These are phyloP conservation scores for Coccinonectria pachysandricola DNA, from an alignment of 2,329 filamentous ascomycete species.

Conservation along the genomic window DNA sequence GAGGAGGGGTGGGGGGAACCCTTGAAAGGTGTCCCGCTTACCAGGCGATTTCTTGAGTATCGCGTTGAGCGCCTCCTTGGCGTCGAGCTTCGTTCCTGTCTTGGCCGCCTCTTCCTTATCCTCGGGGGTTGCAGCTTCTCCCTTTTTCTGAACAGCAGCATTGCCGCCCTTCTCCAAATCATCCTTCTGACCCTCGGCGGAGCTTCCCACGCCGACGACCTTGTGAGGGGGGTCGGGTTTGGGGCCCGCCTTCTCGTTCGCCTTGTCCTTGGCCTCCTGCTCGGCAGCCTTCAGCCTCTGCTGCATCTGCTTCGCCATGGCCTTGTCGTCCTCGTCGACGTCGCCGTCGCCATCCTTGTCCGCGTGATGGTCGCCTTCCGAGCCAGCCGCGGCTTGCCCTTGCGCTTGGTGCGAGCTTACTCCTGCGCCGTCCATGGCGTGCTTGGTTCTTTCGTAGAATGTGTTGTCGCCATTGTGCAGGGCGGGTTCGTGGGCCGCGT, in stretches of 20 bases:
- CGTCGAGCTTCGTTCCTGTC: constrained; percentile 49
- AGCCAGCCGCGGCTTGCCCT: no score
- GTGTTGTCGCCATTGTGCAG: constrained; percentile 34
- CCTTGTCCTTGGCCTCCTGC: constrained; percentile 56
- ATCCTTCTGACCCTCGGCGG: constrained; percentile 40
- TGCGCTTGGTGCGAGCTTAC: no score
- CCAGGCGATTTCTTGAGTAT: constrained; percentile 80
- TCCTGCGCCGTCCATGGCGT: constrained; percentile 45
- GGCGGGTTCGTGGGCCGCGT: constrained; percentile 38
- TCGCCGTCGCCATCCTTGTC: constrained; percentile 46
- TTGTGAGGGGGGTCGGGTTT: constrained; percentile 48
- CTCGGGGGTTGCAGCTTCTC: constrained; percentile 3
- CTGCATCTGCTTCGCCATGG: constrained; percentile 40
- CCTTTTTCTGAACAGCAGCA: constrained; percentile 25
- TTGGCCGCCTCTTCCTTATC: constrained; percentile 32
- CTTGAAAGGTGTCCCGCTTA: constrained; percentile 34
- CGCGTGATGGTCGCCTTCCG: no score
- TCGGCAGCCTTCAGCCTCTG: constrained; percentile 58
- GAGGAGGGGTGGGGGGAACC: neutral
- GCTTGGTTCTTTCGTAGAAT: constrained; percentile 51
- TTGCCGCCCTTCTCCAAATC: constrained; percentile 15
- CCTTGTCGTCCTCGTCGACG: constrained; percentile 45
- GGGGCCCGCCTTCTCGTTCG: constrained; percentile 54
- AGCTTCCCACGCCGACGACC: constrained; percentile 49
- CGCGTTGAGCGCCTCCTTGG: constrained; percentile 60